These are phyloP conservation scores for Huntiella abstrusa DNA, from an alignment of 2,329 filamentous ascomycete species.

Conservation along the genomic window DNA sequence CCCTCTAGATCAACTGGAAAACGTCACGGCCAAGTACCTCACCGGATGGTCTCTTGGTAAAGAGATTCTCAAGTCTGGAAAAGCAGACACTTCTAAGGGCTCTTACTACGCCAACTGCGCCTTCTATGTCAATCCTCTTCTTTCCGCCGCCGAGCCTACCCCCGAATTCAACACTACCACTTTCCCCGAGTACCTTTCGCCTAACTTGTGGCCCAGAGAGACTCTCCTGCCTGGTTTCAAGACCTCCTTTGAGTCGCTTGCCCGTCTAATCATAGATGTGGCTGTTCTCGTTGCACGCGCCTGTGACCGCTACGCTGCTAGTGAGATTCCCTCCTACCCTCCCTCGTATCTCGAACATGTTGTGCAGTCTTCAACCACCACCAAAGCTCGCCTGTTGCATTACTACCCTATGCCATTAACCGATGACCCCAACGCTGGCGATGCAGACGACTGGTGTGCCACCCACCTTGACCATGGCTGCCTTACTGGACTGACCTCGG, in stretches of 20 bases:
- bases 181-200: constrained; percentile 74
- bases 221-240: constrained; percentile 57
- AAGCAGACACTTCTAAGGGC: constrained; percentile 63
- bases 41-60: constrained; percentile 68
- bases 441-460: constrained; percentile 85
- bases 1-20: constrained; percentile 34
- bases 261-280: constrained; percentile 70
- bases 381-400: constrained; percentile 79
- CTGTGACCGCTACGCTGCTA: constrained; percentile 68
- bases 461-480: constrained; percentile 84
- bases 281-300: constrained; percentile 77
- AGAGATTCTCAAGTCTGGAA: constrained; percentile 60
- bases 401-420: constrained; percentile 54
- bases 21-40: constrained; percentile 41
- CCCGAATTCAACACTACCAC: constrained; percentile 36
- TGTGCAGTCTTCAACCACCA: constrained; percentile 67
- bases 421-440: constrained; percentile 20
- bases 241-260: constrained; percentile 53
- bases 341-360: constrained; percentile 68
- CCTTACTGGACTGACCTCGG: constrained; percentile 79
- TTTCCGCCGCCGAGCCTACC: constrained; percentile 44
- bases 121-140: constrained; percentile 47
- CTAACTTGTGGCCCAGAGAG: constrained; percentile 72
- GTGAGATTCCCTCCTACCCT: constrained; percentile 60
- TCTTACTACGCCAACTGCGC: constrained; percentile 73